phyloP scores from a whole-genome alignment of 768 basidiomycete species.

The Tricholoma saponaceum region DNA sequence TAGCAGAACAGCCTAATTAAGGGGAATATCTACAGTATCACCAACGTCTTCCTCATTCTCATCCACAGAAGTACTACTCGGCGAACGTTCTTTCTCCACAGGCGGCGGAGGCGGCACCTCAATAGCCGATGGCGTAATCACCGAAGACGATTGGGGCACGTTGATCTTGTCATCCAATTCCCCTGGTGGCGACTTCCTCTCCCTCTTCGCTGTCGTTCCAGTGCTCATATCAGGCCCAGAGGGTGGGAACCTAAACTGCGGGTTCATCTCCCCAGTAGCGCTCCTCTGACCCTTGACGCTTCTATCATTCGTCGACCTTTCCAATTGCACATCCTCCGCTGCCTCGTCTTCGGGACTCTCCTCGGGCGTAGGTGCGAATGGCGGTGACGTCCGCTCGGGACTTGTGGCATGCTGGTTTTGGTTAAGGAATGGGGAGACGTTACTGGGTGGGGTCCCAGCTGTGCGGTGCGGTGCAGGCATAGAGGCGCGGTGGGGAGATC shows the following conservation, averaged over 20 bases:
- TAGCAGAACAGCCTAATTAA: constrained; percentile 30
- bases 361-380: constrained; percentile 51
- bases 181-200: constrained; percentile 22
- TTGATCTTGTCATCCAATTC: constrained; percentile 21
- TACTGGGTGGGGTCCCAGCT: constrained; percentile 37
- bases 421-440: constrained; percentile 36
- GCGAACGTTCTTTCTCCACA: constrained; percentile 62
- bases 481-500: constrained; percentile 53
- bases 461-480: constrained; percentile 58
- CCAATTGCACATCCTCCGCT: constrained; percentile 26
- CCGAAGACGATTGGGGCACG: constrained; percentile 13
- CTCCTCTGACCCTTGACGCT: constrained; percentile 35
- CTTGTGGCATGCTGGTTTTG: constrained; percentile 23
- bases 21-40: constrained; percentile 69
- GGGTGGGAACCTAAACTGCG: constrained; percentile 67
- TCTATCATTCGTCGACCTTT: constrained; percentile 17
- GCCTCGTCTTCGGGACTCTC: constrained; percentile 38
- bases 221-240: constrained; percentile 22
- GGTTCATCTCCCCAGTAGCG: constrained; percentile 74
- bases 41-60: constrained; percentile 73
- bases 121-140: constrained; percentile 58
- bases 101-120: constrained; percentile 81
- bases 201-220: constrained; percentile 14
- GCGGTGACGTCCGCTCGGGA: constrained; percentile 21
- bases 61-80: constrained; percentile 33